Evolutionary conservation across 75 land plant genomes (phyloP), one percentile per base, ranked within the genome.

Genomic region (Sequoia sempervirens): DNA sequence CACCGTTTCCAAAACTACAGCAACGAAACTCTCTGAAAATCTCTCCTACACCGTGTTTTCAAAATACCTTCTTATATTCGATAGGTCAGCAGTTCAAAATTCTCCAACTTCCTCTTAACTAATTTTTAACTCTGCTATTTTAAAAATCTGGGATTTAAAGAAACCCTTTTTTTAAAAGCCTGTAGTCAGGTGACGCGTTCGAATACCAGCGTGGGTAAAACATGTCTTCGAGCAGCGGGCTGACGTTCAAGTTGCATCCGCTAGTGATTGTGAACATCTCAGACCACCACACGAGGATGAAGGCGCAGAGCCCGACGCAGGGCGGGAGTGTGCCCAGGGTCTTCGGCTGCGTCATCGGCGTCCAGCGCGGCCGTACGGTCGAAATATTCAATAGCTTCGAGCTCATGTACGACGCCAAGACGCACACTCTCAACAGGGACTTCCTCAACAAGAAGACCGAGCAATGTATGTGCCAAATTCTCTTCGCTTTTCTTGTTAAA

Each of bases 351-450:
- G 97, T 97, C 4, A 86, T 97, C 17, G 99, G 99, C 5, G 92
- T 97, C 64, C 99, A 97, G 84, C 86, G 90, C 5, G 98, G 98
- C 12, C 92, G 99, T 54, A 94, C 92, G 5, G 99, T 97, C 34
- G 99, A 97, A 93, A 94, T 97, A 84, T 97, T 97, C 85, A 97
- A 95, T 90, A 97, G 99, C 85, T 97, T 97, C 85, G 99, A 97
- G 89, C 93, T 96, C 80, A 88, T 90, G 46, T 90, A 83, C 54
- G 98, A 97, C 73, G 87, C 93, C 32, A 41, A 43, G 13, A 86
- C 93, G 15, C 86, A 91, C 32, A 74, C 91, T 81, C 89, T 97
- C 50, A 96, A 97, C 86, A 96, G 99, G 46, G 36, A 88, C 66
- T 97, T 95, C 85, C 95, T 97, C 80, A 89, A 89, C 82, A 94